Evolutionary conservation across 129 eudicot genomes (phyloP).

Genomic region (Oenanthe sinensis): DNA sequence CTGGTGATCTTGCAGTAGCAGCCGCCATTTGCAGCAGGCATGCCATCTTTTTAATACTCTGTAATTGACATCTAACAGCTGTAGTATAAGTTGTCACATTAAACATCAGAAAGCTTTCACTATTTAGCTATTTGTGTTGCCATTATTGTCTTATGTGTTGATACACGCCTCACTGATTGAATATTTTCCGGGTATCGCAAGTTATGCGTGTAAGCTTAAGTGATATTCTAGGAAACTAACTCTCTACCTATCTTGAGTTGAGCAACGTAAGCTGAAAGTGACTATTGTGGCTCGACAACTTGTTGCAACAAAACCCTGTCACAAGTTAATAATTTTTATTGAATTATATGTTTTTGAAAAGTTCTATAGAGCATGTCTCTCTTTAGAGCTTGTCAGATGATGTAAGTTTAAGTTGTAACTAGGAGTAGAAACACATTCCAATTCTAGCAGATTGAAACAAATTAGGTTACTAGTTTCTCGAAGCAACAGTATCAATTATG

Average conservation of each 20-base stretch:
- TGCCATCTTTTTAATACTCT: not conserved
- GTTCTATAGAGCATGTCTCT: not conserved
- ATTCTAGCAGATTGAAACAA: not conserved
- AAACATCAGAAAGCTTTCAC: not conserved
- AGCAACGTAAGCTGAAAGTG: not conserved
- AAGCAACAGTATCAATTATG: not conserved
- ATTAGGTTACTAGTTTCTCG: not conserved
- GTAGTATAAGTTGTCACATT: not conserved
- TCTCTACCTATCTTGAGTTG: not conserved
- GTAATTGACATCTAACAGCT: not conserved
- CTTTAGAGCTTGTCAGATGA: not conserved
- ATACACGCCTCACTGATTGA: not conserved
- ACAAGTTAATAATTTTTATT: not conserved
- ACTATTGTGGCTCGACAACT: not conserved
- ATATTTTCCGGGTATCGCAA: not conserved
- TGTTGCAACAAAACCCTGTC: not conserved
- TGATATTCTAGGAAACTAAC: not conserved
- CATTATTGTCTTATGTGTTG: not conserved
- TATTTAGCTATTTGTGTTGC: not conserved
- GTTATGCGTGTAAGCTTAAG: not conserved
- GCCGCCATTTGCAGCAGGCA: constrained; percentile 95
- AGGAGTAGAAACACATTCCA: not conserved
- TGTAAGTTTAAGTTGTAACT: not conserved
- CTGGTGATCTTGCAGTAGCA: constrained; percentile 94
- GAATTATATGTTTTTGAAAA: not conserved